Evolutionary conservation across 2,329 filamentous ascomycete genomes (phyloP), one percentile per base, ranked within the genome.

Genomic region (Fusarium drepaniforme): DNA sequence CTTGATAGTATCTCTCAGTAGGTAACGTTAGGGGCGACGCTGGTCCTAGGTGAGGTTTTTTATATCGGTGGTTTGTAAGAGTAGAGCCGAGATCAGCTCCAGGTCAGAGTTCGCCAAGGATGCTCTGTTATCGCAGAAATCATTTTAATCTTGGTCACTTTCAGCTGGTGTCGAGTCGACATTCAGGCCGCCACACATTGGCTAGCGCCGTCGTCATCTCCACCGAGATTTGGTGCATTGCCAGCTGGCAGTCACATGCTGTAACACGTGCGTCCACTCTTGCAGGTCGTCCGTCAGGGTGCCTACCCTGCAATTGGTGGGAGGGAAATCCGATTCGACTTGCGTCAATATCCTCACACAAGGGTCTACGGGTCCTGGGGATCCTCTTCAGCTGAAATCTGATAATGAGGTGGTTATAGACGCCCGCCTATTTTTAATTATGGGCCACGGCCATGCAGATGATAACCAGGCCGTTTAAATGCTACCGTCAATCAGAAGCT

Each of bases 221-320:
- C 78, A 77, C 76, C 53, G 59, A 23, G 42, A 61, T 59, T 58
- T 57, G 53, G 30, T 58, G 56, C 56, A 58, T 73, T 75, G 78
- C 78, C 78, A 80, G 77, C 75, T 80, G 78, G 78, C 78, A 78
- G 72, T 80, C 75, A 78, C 75, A 73, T 78, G 76, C 64, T 67
- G 66, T 63, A 69, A 73, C 78, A 78, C 76, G 77, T 78, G 78
- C 74, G 59, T 42, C 44, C 23, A 21, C 51, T 65, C 40, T 57
- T 58, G 59, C 56, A 62, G 46, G 65, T 25, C 13, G 30, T 16
- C 53, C 33, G 33, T 38, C 53, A 38, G 53, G 33, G 53, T 40
- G 58, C 44, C 61, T 74, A 75, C 73, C 73, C 73, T 76, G 64
- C 67, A 76, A 64, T 42, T 38, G 56, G 35, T n/a, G 28, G 38